phyloP scores from a whole-genome alignment of 495 filamentous ascomycete species.

The Xylaria curta region DNA sequence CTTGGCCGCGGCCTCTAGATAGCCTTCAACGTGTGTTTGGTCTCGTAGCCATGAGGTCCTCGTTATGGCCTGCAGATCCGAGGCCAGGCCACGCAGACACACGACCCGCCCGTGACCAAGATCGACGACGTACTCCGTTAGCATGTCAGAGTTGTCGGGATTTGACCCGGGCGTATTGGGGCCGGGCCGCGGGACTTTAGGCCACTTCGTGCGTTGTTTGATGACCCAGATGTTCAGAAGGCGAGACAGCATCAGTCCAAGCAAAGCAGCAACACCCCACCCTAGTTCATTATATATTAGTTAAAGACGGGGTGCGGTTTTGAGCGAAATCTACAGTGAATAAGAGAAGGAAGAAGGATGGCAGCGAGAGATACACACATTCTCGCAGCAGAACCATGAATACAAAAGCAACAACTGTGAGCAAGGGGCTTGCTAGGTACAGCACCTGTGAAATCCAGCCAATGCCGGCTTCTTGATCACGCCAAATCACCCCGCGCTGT shows the following conservation, averaged over 20 bases:
- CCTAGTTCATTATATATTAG: constrained; percentile 31
- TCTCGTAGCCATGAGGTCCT: constrained; percentile 61
- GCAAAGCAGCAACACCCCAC: constrained; percentile 56
- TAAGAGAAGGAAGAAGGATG: background rate
- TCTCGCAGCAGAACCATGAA: constrained; percentile 53
- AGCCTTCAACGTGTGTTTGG: constrained; percentile 57
- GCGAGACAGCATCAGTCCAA: constrained; percentile 58
- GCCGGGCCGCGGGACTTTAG: constrained; percentile 22
- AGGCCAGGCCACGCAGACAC: constrained; percentile 56
- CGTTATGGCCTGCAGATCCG: constrained; percentile 65
- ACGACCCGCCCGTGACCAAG: constrained; percentile 45
- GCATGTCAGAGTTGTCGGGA: constrained; percentile 28
- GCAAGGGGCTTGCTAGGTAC: constrained; percentile 51
- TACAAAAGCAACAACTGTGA: constrained; percentile 50
- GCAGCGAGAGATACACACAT: constrained; percentile 38
- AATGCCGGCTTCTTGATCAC: constrained; percentile 38
- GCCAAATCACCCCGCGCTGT: constrained; percentile 42
- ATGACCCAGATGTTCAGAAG: constrained; percentile 61
- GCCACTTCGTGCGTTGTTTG: constrained; percentile 50
- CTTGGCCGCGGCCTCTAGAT: constrained; percentile 53
- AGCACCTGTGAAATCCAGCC: constrained; percentile 51
- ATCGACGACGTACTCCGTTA: constrained; percentile 44
- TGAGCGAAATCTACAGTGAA: background rate
- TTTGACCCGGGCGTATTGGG: background rate
- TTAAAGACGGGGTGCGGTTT: background rate